A percentile compares a stretch with the other conserved stretches of the same genome.
Evolutionary conservation across 345 rosid genomes (phyloP).

Genomic region (Arabis hirsuta): DNA sequence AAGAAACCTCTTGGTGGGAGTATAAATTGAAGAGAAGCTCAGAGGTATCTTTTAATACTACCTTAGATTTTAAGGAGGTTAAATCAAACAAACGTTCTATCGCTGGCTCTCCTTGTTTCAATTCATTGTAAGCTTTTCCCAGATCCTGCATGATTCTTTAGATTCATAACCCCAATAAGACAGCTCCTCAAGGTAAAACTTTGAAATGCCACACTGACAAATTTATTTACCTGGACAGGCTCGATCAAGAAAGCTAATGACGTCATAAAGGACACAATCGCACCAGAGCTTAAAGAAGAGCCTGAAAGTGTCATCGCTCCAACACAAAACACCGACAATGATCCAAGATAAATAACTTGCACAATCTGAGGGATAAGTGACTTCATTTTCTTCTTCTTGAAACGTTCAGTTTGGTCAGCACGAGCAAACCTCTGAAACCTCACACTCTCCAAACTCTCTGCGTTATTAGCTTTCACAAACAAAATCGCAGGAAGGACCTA

Average conservation of each 20-base stretch:
- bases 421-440: conserved; percentile 77
- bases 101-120: conserved; percentile 96
- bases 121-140: conserved; percentile 91
- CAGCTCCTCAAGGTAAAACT: conserved; percentile 38
- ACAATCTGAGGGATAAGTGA: conserved; percentile 83
- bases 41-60: conserved; percentile 27
- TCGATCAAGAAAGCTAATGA: conserved; percentile 83
- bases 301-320: conserved; percentile 75
- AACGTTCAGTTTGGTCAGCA: conserved; percentile 59
- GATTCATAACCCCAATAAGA: conserved; percentile 49
- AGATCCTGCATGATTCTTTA: conserved; percentile 62
- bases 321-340: conserved; percentile 60
- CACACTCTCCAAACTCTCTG: conserved; percentile 70
- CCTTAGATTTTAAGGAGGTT: conserved; percentile 66
- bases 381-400: conserved; percentile 92
- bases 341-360: conserved; percentile 77
- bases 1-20: not conserved
- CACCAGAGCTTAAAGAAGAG: conserved; percentile 65
- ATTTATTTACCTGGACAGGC: conserved; percentile 76
- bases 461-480: conserved; percentile 91
- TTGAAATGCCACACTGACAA: conserved; percentile 12
- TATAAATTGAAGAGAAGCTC: conserved; percentile 4
- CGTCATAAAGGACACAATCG: conserved; percentile 76
- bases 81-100: conserved; percentile 80
- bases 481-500: conserved; percentile 90